Evolutionary conservation across 2,329 filamentous ascomycete species (phyloP).

Genomic region (Aspergillus pseudonomiae): DNA sequence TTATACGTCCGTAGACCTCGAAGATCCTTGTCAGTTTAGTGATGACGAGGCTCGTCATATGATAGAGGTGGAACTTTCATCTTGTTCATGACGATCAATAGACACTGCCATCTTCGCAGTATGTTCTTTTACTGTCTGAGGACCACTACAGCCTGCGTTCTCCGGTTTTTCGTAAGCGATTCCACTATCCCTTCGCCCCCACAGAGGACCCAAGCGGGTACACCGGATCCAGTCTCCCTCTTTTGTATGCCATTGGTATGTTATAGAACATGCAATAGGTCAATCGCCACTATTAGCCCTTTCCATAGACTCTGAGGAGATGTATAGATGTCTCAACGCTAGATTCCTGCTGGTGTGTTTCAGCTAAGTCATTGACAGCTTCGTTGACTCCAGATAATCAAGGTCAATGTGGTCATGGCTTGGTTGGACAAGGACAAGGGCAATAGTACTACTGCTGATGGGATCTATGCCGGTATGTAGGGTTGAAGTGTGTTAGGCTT

Average conservation of each 20-base stretch:
- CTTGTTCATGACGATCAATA: not conserved
- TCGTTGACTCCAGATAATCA: not conserved
- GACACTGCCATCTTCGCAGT: not conserved
- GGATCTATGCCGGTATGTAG: not conserved
- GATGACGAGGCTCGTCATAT: not conserved
- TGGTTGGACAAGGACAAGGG: not conserved
- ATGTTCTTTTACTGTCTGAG: not conserved
- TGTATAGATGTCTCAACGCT: not conserved
- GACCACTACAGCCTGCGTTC: not conserved
- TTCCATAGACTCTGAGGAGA: not conserved
- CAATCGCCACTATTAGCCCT: not conserved
- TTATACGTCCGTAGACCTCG: not conserved
- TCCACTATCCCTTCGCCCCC: not conserved
- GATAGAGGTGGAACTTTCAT: not conserved
- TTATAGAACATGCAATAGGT: not conserved
- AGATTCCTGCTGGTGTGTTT: not conserved
- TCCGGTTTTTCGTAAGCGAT: not conserved
- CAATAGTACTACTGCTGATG: not conserved
- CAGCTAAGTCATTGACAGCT: not conserved
- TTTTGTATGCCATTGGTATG: not conserved
- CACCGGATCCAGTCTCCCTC: not conserved
- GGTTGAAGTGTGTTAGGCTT: not conserved
- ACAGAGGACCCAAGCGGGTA: not conserved
- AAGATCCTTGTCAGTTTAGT: not conserved
- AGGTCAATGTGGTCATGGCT: not conserved